These are phyloP conservation scores for Phyllostachys edulis DNA, from an alignment of 176 grass and related monocot genomes.

Conservation along the genomic window DNA sequence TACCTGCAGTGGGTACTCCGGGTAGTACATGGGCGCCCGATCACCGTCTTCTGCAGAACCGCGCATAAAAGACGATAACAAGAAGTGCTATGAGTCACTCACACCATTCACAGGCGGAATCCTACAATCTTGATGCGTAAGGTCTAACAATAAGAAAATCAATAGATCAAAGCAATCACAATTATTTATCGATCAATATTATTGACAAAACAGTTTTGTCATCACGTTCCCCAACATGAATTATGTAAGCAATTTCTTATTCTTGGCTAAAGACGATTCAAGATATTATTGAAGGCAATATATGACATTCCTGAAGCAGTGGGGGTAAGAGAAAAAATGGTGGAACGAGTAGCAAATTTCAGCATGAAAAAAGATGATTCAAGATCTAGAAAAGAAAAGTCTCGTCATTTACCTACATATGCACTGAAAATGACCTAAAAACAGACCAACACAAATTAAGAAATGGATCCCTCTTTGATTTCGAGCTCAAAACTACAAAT, in stretches of 20 bases:
- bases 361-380: background rate
- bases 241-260: background rate
- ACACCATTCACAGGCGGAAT: too few species aligned
- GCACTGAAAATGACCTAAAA: background rate
- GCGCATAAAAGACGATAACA: too few species aligned
- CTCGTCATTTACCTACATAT: background rate
- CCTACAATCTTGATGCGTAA: background rate
- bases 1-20: slow-evolving; percentile 82
- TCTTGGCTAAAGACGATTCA: background rate
- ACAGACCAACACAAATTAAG: slow-evolving; percentile 23
- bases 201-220: background rate
- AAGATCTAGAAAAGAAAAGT: slow-evolving; percentile 12
- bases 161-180: background rate
- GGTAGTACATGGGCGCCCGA: slow-evolving; percentile 88
- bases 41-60: slow-evolving; percentile 72
- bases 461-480: background rate
- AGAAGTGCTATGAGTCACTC: too few species aligned
- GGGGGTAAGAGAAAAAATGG: background rate
- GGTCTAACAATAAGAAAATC: background rate
- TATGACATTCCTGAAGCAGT: background rate
- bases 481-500: background rate
- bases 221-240: background rate
- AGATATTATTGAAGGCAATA: background rate
- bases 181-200: background rate
- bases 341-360: background rate